phyloP scores from a whole-genome alignment of 257 asterid species.

The Solanum etuberosum region DNA sequence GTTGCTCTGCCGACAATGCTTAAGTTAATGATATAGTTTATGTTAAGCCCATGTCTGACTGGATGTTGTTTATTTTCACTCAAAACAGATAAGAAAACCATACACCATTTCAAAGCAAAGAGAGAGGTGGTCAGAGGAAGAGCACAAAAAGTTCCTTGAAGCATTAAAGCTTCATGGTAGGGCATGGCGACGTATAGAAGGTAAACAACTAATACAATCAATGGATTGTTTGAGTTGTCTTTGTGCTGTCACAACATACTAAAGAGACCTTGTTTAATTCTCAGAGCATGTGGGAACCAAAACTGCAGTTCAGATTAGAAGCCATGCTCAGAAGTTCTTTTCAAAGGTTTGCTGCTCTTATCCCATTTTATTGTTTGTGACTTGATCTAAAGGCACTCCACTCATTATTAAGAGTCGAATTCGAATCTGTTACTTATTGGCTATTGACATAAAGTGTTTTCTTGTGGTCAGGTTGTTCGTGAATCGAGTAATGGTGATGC shows the following conservation, averaged over 20 bases:
- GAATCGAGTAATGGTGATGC: conserved; percentile 45
- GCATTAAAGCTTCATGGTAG: conserved; percentile 85
- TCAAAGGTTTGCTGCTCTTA: conserved; percentile 75
- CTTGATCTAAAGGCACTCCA: conserved; percentile 27
- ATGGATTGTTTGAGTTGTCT: not conserved
- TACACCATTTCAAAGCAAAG: conserved; percentile 90
- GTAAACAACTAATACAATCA: conserved; percentile 11
- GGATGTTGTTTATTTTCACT: not conserved
- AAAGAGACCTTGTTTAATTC: not conserved
- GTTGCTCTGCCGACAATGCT: not conserved
- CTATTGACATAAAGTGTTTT: not conserved
- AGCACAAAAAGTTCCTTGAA: conserved; percentile 77
- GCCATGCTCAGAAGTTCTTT: conserved; percentile 97
- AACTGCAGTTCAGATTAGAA: conserved; percentile 95
- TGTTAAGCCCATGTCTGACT: not conserved
- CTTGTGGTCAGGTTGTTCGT: conserved; percentile 54
- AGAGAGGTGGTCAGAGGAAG: conserved; percentile 93
- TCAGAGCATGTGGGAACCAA: conserved; percentile 88
- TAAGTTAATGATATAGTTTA: not conserved
- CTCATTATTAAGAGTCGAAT: conserved; percentile 7
- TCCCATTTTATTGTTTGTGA: conserved; percentile 32
- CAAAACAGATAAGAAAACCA: conserved; percentile 62
- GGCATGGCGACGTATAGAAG: conserved; percentile 95
- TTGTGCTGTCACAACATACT: not conserved
- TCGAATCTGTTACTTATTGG: not conserved